These are phyloP conservation scores for Scytalidium sp. DNA, from an alignment of 2,329 filamentous ascomycete species.

Conservation along the genomic window DNA sequence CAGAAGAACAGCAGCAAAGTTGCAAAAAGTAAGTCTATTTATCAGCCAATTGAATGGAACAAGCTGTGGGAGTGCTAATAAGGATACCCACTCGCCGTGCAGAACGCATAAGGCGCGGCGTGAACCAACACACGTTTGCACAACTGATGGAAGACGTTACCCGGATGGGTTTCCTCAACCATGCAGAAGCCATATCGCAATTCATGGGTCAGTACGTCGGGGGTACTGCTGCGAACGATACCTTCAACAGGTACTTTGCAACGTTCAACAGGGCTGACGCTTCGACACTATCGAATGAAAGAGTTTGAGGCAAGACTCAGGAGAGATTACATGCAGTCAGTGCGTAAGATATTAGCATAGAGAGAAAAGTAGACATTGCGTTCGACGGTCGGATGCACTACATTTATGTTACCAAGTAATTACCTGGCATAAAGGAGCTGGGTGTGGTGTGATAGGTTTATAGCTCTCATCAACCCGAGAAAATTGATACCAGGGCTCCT, in stretches of 20 bases:
- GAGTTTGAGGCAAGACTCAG: too few species aligned
- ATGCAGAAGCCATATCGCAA: conserved; percentile 23
- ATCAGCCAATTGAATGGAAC: neutral
- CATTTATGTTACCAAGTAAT: too few species aligned
- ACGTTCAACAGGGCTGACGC: conserved; percentile 1
- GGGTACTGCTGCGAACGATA: conserved; percentile 21
- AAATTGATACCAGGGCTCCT: too few species aligned
- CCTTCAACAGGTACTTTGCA: conserved; percentile 23
- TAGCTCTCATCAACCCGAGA: too few species aligned
- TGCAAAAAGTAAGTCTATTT: conserved; percentile 25
- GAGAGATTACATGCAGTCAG: too few species aligned
- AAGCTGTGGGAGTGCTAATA: neutral
- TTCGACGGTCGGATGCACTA: too few species aligned
- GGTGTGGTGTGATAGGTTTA: too few species aligned
- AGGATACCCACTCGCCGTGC: neutral
- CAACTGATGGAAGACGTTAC: conserved; percentile 25
- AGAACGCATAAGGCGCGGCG: conserved; percentile 24
- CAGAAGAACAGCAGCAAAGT: conserved; percentile 21
- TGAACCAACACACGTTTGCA: conserved; percentile 24
- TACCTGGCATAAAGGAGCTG: too few species aligned
- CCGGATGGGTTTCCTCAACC: conserved; percentile 22
- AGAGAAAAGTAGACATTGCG: too few species aligned
- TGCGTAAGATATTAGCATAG: too few species aligned
- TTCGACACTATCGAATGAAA: neutral
- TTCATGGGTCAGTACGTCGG: conserved; percentile 21